Evolutionary conservation across 768 basidiomycete genomes (phyloP), one percentile per base, ranked within the genome.

Genomic region (Calocybe indica): DNA sequence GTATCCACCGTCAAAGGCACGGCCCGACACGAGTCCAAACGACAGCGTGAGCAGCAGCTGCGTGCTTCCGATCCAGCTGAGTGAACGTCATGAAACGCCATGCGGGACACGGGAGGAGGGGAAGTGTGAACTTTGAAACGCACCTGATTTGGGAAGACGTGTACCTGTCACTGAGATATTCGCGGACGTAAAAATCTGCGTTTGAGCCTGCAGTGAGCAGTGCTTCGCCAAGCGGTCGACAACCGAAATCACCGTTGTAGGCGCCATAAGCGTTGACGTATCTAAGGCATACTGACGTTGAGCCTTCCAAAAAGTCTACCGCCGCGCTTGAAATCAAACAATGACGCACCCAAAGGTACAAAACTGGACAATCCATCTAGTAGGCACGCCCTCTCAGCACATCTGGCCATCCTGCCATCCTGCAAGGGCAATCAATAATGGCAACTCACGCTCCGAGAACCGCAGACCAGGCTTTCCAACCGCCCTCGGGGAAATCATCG

Each of bases 11-110:
- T 63, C 62, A 40, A 62, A 63, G 2, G 52, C 56, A 15, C 55
- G 46, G 11, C 62, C 62, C 31, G 59, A 45, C 13, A 62, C 46
- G 5, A 63, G 43, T 6, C 61, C 61, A 29, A 58, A 50, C 6
- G 56, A 59, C 34, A 63, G 50, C 5, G 58, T 48, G 22, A 59
- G 53, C 11, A 59, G 46, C 36, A 62, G 49, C 39, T 63, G 62
- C 7, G 56, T 52, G 44, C 62, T 63, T 22, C 61, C 62, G 43
- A 62, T 63, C 62, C 62, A 63, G 45, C 62, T 63, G 35, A 9
- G 13, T 5, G 14, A 30, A 40, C 10, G 7, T 34, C 51, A 7
- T 46, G 31, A 8, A 15, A 31, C 6, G 13, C 14, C 22, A 37
- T n/a, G 43, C 29, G 38, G 15, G 12, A 11, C n/a, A 22, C 10